Conservation (phyloP, 78 protist genomes). For the Tieghemostelium lacteum region DNA sequence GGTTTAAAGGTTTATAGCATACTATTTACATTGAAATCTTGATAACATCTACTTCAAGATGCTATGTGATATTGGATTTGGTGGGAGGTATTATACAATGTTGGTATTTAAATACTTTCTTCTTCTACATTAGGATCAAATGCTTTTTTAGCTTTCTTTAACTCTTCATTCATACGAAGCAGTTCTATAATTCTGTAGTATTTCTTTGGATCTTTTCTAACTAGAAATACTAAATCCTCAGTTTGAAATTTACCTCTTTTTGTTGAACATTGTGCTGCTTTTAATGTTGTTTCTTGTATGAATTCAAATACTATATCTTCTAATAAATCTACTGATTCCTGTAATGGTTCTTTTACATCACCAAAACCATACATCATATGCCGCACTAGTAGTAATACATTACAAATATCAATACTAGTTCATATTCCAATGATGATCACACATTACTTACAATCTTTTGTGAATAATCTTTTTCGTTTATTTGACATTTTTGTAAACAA, state of each 20-base stretch:
- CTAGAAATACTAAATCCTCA: conserved; percentile 77
- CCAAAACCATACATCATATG: conserved; percentile 88
- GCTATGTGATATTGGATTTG: too few species aligned
- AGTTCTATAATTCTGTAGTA: conserved; percentile 73
- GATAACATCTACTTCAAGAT: too few species aligned
- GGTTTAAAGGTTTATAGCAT: too few species aligned
- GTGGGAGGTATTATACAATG: neutral
- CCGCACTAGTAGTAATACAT: conserved; percentile 17
- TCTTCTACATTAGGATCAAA: conserved; percentile 59
- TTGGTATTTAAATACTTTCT: neutral
- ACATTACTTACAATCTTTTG: conserved; percentile 36
- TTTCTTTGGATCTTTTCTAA: conserved; percentile 82
- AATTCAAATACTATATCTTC: conserved; percentile 77
- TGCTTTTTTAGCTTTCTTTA: conserved; percentile 80
- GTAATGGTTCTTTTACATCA: conserved; percentile 82
- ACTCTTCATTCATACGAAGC: conserved; percentile 73
- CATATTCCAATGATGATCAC: neutral
- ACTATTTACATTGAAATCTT: too few species aligned
- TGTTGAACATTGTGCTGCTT: conserved; percentile 60
- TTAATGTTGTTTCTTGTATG: conserved; percentile 65
- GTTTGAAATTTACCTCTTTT: conserved; percentile 75
- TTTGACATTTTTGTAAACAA: conserved; percentile 16
- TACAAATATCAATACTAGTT: neutral
- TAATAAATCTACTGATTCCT: conserved; percentile 78
- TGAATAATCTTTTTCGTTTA: conserved; percentile 61